These are phyloP conservation scores for Emericellopsis terricola DNA, from an alignment of 495 filamentous ascomycete genomes.

Conservation along the genomic window DNA sequence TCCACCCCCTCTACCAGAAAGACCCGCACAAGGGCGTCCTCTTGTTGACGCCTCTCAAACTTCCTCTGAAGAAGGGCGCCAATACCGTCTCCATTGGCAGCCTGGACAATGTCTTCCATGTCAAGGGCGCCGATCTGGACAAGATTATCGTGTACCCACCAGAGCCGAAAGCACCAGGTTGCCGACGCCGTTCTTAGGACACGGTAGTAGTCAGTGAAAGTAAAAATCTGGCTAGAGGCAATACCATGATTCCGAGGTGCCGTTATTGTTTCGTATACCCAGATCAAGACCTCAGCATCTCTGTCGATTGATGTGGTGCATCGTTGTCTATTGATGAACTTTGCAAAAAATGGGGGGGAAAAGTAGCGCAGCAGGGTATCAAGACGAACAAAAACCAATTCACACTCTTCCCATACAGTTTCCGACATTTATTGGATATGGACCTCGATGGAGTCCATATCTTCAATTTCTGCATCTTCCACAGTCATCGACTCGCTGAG, in stretches of 20 bases:
- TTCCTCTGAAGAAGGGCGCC: slow-evolving; percentile 16
- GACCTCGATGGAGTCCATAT: slow-evolving; percentile 3
- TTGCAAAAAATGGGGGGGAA: no score
- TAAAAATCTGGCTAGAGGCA: no score
- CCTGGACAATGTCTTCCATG: slow-evolving; percentile 19
- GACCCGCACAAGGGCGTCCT: slow-evolving; percentile 30
- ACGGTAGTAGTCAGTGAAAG: no score
- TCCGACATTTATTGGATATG: slow-evolving; percentile 2
- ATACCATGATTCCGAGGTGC: no score
- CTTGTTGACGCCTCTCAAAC: slow-evolving; percentile 18
- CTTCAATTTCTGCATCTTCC: background rate
- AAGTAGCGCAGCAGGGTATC: no score
- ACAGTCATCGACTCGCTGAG: slow-evolving; percentile 3
- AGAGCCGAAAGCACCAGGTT: slow-evolving; percentile 9
- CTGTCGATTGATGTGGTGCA: no score
- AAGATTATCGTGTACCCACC: slow-evolving; percentile 25
- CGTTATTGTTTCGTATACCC: no score
- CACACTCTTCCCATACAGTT: no score
- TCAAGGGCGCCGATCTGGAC: slow-evolving; percentile 24
- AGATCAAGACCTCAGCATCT: no score
- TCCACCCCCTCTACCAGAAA: slow-evolving; percentile 21
- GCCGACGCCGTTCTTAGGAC: no score
- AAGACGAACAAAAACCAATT: no score
- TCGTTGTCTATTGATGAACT: no score
- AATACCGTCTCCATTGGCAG: slow-evolving; percentile 26